Base-by-base conservation (phyloP, 257 asterid species). In the Cordia subcordata region DNA sequence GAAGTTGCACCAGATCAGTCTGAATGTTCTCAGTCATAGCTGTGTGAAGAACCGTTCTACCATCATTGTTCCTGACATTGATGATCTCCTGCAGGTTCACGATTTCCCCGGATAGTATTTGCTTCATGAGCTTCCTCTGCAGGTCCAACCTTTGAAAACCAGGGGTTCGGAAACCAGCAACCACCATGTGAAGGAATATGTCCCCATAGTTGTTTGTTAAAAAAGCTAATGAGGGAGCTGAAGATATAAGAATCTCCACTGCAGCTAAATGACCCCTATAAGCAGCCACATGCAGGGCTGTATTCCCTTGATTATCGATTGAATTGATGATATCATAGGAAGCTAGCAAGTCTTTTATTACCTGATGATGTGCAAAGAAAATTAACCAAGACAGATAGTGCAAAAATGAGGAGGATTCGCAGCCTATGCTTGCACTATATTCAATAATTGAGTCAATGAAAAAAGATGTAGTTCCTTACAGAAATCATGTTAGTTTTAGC, bases 181-280 rank as follows among this genome's bases (percentile, higher is more conserved):
- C 88, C 0, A 87, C 90, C 95, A 88, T 84, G 79, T 88, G 98
- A 38, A 91, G 85, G 45, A 85, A 79, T 5, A 93, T 88, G 60
- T 88, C 94, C 8, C 98, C 96, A 5, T 76, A 58, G 13, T 61
- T 79, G 79, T 91, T 91, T 37, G 68, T 56, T 46, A 66, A n/a
- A 3, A 75, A 60, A 8, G 69, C 65, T 0, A 68, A 68, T 16
- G 85, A 68, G 60, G 89, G 92, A 50, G 73, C 74, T 22, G 77
- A 60, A 10, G 82, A 61, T 46, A 80, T 1, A 8, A 91, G 91
- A 60, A 68, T 52, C 69, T 88, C 73, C 4, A 88, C 67, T 5
- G 72, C 80, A 10, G 79, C 17, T 52, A 79, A 68, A 63, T 79
- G 83, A 47, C 95, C 98, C 46, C 86, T 68, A 66, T 83, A 88